Percentiles rank a stretch among this genome's conserved stretches.
Evolutionary conservation across 2,329 filamentous ascomycete species (phyloP).

Genomic region (Bipolaris victoriae): DNA sequence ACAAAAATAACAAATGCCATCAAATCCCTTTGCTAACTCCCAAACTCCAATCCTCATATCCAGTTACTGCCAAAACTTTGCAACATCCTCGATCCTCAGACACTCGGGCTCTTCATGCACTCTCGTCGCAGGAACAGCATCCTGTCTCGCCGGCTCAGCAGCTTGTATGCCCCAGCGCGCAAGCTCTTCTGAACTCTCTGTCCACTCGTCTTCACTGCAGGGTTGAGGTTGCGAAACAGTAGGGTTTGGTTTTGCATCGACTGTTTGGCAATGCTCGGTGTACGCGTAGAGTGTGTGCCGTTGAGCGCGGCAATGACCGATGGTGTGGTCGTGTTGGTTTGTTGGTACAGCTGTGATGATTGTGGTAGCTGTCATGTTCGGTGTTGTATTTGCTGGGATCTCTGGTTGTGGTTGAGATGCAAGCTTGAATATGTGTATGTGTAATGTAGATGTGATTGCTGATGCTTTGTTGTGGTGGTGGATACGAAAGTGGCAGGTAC

Average conservation of each 20-base stretch:
- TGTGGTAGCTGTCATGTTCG: conserved; percentile 3
- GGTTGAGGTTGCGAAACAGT: background rate
- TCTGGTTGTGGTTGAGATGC: background rate
- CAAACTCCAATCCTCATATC: no score
- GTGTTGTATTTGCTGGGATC: no score
- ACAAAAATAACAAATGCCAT: no score
- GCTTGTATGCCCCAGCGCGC: conserved; percentile 16
- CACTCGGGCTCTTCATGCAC: background rate
- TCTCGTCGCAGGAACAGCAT: no score
- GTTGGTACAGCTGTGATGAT: conserved; percentile 3
- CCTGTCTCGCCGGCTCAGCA: background rate
- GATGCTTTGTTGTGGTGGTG: background rate
- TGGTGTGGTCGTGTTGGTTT: conserved; percentile 14
- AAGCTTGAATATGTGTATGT: background rate
- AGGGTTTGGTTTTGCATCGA: no score
- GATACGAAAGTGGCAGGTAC: background rate
- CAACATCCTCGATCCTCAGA: conserved; percentile 3
- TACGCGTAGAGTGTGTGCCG: conserved; percentile 15
- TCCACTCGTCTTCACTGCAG: conserved; percentile 10
- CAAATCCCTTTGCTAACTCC: no score
- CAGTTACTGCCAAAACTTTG: conserved; percentile 1
- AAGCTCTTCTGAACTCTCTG: conserved; percentile 13
- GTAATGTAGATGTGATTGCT: conserved; percentile 1
- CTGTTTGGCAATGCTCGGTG: background rate
- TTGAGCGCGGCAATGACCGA: conserved; percentile 19